A percentile compares a stretch with the other conserved stretches of the same genome.
These are phyloP conservation scores for Macadamia tetraphylla DNA, from an alignment of 164 flowering plant species.

Conservation along the genomic window DNA sequence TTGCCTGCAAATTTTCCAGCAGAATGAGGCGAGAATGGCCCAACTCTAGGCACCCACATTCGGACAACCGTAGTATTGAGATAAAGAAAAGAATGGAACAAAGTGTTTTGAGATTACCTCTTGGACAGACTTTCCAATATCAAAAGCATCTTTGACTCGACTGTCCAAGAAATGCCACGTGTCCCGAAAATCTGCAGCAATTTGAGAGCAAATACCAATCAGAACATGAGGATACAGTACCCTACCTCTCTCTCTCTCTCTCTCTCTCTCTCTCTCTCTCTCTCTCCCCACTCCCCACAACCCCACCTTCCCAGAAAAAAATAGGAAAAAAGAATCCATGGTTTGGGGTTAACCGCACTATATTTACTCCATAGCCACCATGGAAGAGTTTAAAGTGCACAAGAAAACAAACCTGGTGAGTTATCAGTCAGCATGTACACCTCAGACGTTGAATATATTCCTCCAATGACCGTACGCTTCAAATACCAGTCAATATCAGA, in stretches of 20 bases:
- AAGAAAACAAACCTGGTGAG: constrained; percentile 61
- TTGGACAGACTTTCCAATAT: constrained; percentile 66
- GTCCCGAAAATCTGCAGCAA: constrained; percentile 62
- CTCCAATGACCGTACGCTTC: constrained; percentile 90
- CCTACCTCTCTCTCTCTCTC: no score
- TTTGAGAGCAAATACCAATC: background rate
- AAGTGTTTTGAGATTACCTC: constrained; percentile 42
- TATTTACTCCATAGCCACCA: background rate
- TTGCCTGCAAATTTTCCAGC: constrained; percentile 41
- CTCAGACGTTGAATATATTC: constrained; percentile 88
- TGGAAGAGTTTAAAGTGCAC: no score
- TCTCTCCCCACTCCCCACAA: no score
- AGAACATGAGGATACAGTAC: background rate
- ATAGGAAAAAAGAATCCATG: background rate
- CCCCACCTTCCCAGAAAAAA: background rate
- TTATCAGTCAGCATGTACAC: constrained; percentile 91
- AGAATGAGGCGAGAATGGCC: background rate
- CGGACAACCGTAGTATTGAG: background rate
- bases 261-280: no score
- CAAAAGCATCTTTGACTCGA: constrained; percentile 81
- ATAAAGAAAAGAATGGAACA: background rate
- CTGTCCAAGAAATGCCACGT: constrained; percentile 76
- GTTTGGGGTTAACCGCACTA: no score
- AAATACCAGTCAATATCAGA: constrained; percentile 84
- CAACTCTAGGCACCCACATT: background rate